phyloP scores from a whole-genome alignment of 768 basidiomycete species.

The Xerocomellus intermedius region DNA sequence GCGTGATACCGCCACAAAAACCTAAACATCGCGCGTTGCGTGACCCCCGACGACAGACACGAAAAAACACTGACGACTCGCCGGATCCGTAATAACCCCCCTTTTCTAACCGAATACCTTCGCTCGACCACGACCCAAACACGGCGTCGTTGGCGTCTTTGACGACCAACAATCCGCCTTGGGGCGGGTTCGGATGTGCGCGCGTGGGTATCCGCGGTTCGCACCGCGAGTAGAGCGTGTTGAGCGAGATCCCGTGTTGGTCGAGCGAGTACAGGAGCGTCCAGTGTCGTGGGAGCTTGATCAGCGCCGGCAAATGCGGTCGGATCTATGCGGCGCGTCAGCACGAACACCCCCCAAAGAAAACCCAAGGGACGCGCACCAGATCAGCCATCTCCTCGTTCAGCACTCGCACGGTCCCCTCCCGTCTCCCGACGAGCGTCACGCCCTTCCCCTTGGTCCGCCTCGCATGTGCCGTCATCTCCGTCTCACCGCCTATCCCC shows the following conservation, averaged over 20 bases:
- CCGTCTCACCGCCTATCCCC: conserved; percentile 41
- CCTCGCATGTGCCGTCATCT: conserved; percentile 15
- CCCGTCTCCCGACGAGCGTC: conserved; percentile 54
- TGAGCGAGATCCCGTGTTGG: conserved; percentile 91
- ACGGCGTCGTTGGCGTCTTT: conserved; percentile 59
- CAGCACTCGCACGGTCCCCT: conserved; percentile 53
- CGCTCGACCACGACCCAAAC: conserved; percentile 85
- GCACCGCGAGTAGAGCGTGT: conserved; percentile 77
- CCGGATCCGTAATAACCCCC: conserved; percentile 84
- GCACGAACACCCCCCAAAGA: neutral
- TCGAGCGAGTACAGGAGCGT: conserved; percentile 85
- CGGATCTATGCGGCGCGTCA: conserved; percentile 50
- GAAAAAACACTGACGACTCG: conserved; percentile 48
- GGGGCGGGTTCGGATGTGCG: conserved; percentile 26
- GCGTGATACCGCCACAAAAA: conserved; percentile 72
- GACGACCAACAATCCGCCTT: conserved; percentile 60
- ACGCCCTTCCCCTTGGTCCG: conserved; percentile 42
- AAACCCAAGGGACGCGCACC: conserved; percentile 41
- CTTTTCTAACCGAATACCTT: conserved; percentile 55
- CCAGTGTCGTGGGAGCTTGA: conserved; percentile 71
- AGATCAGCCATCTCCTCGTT: conserved; percentile 52
- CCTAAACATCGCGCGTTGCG: conserved; percentile 43
- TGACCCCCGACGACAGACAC: too few species aligned
- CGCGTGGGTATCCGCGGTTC: conserved; percentile 36
- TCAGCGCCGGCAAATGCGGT: conserved; percentile 67